Evolutionary conservation across 305 asterid species (phyloP).

Genomic region (Euphrasia arctica): DNA sequence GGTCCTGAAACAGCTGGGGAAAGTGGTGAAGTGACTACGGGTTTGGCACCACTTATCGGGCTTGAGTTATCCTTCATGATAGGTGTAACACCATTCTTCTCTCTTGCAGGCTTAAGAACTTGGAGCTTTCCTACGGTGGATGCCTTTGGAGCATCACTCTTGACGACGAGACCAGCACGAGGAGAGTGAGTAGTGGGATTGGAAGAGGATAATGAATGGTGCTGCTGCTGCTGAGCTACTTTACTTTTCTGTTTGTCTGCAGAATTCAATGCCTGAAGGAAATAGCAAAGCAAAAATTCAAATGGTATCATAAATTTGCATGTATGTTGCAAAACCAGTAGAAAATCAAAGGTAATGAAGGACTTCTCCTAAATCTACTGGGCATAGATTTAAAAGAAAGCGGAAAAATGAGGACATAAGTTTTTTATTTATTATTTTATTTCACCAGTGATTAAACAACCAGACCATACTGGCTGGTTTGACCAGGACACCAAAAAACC

Average conservation of each 20-base stretch:
- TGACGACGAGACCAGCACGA: conserved; percentile 46
- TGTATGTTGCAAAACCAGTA: conserved; percentile 18
- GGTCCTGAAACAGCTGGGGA: conserved; percentile 37
- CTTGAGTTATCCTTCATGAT: conserved; percentile 45
- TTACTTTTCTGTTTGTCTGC: conserved; percentile 72
- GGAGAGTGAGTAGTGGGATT: conserved; percentile 48
- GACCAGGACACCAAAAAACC: no score
- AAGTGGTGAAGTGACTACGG: conserved; percentile 32
- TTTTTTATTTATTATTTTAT: no score
- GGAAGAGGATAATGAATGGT: conserved; percentile 37
- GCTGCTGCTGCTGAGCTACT: conserved; percentile 41
- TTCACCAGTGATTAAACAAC: background rate
- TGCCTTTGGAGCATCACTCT: conserved; percentile 50
- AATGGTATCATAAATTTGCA: conserved; percentile 17
- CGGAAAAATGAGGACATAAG: background rate
- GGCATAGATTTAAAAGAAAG: background rate
- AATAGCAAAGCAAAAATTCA: conserved; percentile 18
- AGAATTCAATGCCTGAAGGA: conserved; percentile 50
- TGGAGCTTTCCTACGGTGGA: conserved; percentile 72
- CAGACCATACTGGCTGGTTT: background rate
- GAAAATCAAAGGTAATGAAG: conserved; percentile 9
- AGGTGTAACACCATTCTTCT: conserved; percentile 54
- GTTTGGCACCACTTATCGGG: conserved; percentile 43
- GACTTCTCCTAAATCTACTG: background rate
- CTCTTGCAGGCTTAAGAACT: conserved; percentile 62